These are phyloP conservation scores for Teunomyces pallodes DNA, from an alignment of 805 yeast genomes.

Conservation along the genomic window DNA sequence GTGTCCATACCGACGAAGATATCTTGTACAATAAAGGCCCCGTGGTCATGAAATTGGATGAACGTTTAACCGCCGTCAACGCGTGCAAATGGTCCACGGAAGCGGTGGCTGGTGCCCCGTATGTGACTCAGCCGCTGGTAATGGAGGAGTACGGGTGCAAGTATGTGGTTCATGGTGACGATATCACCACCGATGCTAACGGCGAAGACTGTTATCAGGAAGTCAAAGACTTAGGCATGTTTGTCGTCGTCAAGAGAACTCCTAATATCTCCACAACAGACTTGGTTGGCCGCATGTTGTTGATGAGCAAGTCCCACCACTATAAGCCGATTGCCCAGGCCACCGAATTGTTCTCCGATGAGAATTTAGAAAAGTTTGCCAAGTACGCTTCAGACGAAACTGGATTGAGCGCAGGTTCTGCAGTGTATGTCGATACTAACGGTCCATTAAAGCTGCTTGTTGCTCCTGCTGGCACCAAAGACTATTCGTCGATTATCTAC, in stretches of 20 bases:
- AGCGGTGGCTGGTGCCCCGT: slow-evolving; percentile 79
- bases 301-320: slow-evolving; percentile 60
- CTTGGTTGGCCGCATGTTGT: slow-evolving; percentile 82
- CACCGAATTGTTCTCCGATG: slow-evolving; percentile 10
- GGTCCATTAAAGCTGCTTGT: slow-evolving; percentile 30
- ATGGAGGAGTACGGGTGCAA: slow-evolving; percentile 73
- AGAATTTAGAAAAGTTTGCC: slow-evolving; percentile 37
- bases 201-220: slow-evolving; percentile 90
- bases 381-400: slow-evolving; percentile 62
- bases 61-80: slow-evolving; percentile 78
- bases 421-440: slow-evolving; percentile 45
- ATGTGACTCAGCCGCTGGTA: slow-evolving; percentile 82
- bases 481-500: slow-evolving; percentile 37
- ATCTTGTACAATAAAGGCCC: slow-evolving; percentile 85
- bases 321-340: slow-evolving; percentile 25
- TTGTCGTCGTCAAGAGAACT: slow-evolving; percentile 89
- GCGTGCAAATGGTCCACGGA: slow-evolving; percentile 87
- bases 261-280: slow-evolving; percentile 95
- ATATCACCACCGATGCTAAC: slow-evolving; percentile 92
- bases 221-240: slow-evolving; percentile 81
- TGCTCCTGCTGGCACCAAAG: slow-evolving; percentile 23
- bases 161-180: slow-evolving; percentile 98
- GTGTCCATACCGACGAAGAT: slow-evolving; percentile 91
- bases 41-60: slow-evolving; percentile 83
- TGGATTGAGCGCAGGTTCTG: slow-evolving; percentile 58